These are phyloP conservation scores for Paecilomyces sp. DNA, from an alignment of 2,329 filamentous ascomycete species.

Conservation along the genomic window DNA sequence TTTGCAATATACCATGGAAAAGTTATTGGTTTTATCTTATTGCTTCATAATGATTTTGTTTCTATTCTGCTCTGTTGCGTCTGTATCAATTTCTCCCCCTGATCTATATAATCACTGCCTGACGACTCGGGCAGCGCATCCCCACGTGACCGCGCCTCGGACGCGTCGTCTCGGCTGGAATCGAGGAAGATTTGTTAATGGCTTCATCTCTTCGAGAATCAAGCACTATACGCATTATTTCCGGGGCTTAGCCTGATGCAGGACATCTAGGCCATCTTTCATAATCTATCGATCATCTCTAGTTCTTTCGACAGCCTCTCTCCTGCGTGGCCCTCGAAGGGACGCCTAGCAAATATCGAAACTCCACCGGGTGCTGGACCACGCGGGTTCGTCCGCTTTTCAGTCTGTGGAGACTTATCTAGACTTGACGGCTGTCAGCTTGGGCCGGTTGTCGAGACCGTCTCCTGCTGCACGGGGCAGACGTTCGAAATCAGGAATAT, in stretches of 20 bases:
- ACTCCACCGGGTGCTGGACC: neutral
- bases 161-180: neutral
- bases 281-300: neutral
- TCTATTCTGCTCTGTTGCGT: neutral
- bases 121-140: neutral
- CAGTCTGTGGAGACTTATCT: neutral
- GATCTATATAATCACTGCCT: neutral
- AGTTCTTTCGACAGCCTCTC: neutral
- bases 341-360: neutral
- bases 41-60: neutral
- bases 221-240: neutral
- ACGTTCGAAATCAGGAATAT: neutral
- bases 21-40: neutral
- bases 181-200: neutral
- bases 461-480: neutral
- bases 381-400: neutral
- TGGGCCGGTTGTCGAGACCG: neutral
- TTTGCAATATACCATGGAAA: neutral
- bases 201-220: neutral
- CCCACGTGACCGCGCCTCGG: neutral
- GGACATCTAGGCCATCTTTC: neutral
- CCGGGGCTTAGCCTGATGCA: neutral
- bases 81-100: neutral
- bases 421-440: neutral
- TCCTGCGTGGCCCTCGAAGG: conserved; percentile 7